These are phyloP conservation scores for Suillus cothurnatus DNA, from an alignment of 768 basidiomycete species.

Conservation along the genomic window DNA sequence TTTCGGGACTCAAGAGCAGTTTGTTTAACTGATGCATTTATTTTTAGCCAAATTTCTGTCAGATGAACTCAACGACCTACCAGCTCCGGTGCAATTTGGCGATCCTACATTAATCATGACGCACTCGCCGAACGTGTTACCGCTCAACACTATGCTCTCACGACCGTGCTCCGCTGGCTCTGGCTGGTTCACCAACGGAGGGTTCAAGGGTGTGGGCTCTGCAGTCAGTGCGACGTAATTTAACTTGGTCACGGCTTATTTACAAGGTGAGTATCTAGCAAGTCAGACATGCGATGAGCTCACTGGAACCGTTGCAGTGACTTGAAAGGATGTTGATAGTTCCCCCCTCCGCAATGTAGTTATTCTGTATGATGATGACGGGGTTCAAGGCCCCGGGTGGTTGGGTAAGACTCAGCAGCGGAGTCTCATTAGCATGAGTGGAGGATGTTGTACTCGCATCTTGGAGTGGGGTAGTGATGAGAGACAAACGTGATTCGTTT, in stretches of 20 bases:
- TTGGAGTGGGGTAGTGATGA: background rate
- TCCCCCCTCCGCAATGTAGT: background rate
- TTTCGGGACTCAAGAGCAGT: background rate
- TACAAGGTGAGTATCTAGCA: background rate
- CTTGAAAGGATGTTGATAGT: slow-evolving; percentile 3
- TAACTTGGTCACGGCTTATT: background rate
- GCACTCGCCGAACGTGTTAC: background rate
- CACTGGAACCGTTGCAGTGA: background rate
- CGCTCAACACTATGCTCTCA: background rate
- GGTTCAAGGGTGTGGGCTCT: background rate
- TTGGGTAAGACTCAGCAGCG: background rate
- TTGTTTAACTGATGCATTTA: background rate
- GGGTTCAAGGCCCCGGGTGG: background rate
- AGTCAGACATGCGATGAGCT: background rate
- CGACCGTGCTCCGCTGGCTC: background rate
- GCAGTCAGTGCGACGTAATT: background rate
- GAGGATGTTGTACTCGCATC: background rate
- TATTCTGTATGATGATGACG: background rate
- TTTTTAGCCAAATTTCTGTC: background rate
- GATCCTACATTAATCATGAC: background rate
- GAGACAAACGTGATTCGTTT: background rate
- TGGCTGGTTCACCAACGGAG: background rate
- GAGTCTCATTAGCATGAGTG: too few species aligned
- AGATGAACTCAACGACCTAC: background rate
- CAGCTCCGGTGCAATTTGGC: background rate